Evolutionary conservation across 352 stramenopile genomes (phyloP).

Genomic region (Poterioochromonas sp.): DNA sequence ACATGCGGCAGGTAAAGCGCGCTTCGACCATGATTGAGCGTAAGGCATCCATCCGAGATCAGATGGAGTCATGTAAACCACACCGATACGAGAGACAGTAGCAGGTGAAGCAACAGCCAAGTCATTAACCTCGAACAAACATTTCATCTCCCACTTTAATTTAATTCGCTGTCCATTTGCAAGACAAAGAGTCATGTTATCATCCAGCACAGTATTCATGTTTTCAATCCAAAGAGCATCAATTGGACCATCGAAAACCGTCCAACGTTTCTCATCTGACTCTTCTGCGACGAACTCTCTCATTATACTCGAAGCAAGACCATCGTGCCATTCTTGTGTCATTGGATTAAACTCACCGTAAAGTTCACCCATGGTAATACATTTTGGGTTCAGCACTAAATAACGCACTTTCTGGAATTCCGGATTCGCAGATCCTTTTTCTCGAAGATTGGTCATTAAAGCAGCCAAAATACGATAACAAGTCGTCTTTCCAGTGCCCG

Average conservation of each 20-base stretch:
- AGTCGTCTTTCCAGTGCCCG: constrained; percentile 70
- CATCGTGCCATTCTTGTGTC: constrained; percentile 87
- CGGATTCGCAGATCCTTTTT: constrained; percentile 53
- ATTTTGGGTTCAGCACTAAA: constrained; percentile 86
- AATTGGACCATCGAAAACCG: constrained; percentile 82
- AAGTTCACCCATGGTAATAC: constrained; percentile 85
- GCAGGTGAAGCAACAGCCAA: constrained; percentile 74
- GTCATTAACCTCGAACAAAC: constrained; percentile 87
- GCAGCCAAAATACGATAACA: constrained; percentile 71
- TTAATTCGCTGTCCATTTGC: constrained; percentile 82
- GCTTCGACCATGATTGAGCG: constrained; percentile 65
- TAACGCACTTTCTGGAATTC: constrained; percentile 62
- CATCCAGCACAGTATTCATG: constrained; percentile 87
- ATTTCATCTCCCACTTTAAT: constrained; percentile 76
- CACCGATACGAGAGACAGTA: constrained; percentile 77
- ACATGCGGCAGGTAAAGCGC: constrained; percentile 50
- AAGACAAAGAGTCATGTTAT: constrained; percentile 86
- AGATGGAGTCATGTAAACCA: constrained; percentile 76
- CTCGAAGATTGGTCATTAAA: constrained; percentile 67
- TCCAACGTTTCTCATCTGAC: constrained; percentile 65
- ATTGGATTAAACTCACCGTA: constrained; percentile 88
- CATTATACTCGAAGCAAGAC: constrained; percentile 76
- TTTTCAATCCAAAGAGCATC: constrained; percentile 90
- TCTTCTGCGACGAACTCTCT: constrained; percentile 55
- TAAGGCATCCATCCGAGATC: constrained; percentile 78